Percentiles rank a stretch among this genome's conserved stretches.
phyloP scores from a whole-genome alignment of 768 basidiomycete genomes.

The Boletus insuetus region DNA sequence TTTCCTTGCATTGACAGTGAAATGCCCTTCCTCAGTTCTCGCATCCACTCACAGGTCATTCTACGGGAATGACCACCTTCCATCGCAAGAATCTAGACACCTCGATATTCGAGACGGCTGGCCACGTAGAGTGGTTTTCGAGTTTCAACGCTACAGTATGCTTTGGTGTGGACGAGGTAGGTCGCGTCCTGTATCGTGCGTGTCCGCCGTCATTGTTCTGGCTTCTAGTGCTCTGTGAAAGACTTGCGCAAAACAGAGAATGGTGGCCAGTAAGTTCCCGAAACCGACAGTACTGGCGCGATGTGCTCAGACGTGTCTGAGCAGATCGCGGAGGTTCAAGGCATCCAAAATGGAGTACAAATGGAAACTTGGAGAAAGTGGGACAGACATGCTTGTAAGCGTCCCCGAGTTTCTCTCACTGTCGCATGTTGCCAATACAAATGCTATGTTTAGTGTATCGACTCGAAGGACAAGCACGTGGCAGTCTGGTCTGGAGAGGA shows the following conservation, averaged over 20 bases:
- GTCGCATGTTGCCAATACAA: not conserved
- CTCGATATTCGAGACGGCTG: conserved; percentile 48
- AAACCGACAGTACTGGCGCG: not conserved
- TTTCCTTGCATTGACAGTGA: not conserved
- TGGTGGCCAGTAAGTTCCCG: conserved; percentile 43
- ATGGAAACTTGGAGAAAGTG: conserved; percentile 50
- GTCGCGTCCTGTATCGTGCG: not conserved
- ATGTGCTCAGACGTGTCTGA: conserved; percentile 1
- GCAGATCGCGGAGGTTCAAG: conserved; percentile 55
- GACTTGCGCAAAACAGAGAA: conserved; percentile 52
- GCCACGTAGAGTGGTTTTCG: conserved; percentile 52
- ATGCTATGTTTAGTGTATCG: conserved; percentile 43
- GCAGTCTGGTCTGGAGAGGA: conserved; percentile 45
- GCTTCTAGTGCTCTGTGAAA: conserved; percentile 37
- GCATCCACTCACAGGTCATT: conserved; percentile 44
- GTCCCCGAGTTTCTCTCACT: not conserved
- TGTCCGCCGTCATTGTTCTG: not conserved
- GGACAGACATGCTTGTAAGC: conserved; percentile 46
- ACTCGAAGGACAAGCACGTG: conserved; percentile 45
- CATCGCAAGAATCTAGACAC: conserved; percentile 47
- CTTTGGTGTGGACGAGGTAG: conserved; percentile 50
- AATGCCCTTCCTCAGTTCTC: conserved; percentile 32
- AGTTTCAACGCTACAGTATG: conserved; percentile 42
- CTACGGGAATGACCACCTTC: conserved; percentile 44
- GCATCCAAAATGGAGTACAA: conserved; percentile 50